Evolutionary conservation across 352 stramenopile genomes (phyloP).

Genomic region (Phytophthora capsici): DNA sequence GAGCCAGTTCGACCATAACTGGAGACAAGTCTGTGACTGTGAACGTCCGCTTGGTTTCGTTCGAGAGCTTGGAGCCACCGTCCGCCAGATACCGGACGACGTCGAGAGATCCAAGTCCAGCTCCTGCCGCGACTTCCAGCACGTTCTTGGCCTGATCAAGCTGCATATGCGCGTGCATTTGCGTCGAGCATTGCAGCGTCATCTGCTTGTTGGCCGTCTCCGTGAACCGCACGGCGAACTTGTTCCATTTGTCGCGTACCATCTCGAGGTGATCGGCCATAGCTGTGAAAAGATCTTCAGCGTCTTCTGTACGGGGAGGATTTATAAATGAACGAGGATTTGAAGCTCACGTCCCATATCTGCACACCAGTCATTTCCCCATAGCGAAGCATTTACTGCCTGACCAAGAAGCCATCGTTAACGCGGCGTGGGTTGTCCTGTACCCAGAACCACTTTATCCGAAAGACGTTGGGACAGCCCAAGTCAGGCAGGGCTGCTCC

Average conservation of each 20-base stretch:
- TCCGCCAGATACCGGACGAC: slow-evolving; percentile 33
- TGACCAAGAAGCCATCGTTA: neutral
- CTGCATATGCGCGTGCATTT: slow-evolving; percentile 62
- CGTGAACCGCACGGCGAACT: slow-evolving; percentile 47
- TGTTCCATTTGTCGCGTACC: slow-evolving; percentile 42
- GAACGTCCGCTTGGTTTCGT: slow-evolving; percentile 35
- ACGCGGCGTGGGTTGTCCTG: no score
- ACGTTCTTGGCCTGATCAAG: slow-evolving; percentile 45
- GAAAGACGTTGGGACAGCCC: neutral
- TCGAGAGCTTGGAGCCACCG: slow-evolving; percentile 17
- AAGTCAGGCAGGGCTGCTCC: neutral
- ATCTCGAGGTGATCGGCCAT: slow-evolving; percentile 22
- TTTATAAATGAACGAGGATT: neutral
- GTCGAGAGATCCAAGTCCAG: slow-evolving; percentile 54
- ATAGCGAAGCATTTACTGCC: neutral
- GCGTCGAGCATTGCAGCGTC: slow-evolving; percentile 50
- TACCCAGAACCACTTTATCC: no score
- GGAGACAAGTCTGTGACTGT: slow-evolving; percentile 53
- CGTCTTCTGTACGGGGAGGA: neutral
- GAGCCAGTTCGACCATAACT: slow-evolving; percentile 48
- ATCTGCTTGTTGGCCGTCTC: slow-evolving; percentile 57
- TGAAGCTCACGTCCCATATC: neutral
- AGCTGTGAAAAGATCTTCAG: neutral
- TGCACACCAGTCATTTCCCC: neutral
- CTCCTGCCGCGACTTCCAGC: slow-evolving; percentile 58